Conservation (phyloP, 2,329 filamentous ascomycete genomes). For the Cytospora paraplurivora region DNA sequence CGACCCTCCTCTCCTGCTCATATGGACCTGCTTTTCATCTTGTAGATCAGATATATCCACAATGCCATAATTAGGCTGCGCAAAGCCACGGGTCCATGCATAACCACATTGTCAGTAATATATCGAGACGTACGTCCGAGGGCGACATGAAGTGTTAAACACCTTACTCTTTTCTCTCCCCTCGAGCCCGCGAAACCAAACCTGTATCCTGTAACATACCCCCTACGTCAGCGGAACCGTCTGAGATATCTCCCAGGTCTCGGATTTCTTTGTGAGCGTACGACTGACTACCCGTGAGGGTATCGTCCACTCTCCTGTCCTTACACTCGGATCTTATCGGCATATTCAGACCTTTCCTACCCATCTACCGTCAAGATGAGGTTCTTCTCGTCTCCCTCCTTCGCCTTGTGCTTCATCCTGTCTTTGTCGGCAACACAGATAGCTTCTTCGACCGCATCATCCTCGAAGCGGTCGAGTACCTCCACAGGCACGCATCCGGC, state of each 20-base stretch:
- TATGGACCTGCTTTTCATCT: background rate
- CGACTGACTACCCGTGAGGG: background rate
- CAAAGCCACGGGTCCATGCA: background rate
- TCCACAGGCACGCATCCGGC: conserved; percentile 31
- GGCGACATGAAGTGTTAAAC: background rate
- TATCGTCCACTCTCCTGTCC: background rate
- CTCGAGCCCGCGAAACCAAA: background rate
- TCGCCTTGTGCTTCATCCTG: conserved; percentile 38
- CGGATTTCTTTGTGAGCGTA: conserved; percentile 1
- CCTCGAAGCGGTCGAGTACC: conserved; percentile 20
- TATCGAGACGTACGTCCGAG: conserved; percentile 5
- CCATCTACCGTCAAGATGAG: conserved; percentile 28
- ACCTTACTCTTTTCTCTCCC: background rate
- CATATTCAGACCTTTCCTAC: background rate
- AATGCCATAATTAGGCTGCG: conserved; percentile 9
- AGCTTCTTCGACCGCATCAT: conserved; percentile 33
- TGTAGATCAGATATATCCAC: background rate
- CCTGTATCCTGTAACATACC: background rate
- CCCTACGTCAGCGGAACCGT: background rate
- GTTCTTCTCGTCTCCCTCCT: conserved; percentile 30
- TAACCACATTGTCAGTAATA: background rate
- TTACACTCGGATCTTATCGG: background rate
- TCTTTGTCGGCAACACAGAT: conserved; percentile 39
- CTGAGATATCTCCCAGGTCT: conserved; percentile 8
- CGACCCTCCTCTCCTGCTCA: background rate